Evolutionary conservation across 371 early-diverging fungal species (phyloP).

Genomic region (Zychaea mexicana): DNA sequence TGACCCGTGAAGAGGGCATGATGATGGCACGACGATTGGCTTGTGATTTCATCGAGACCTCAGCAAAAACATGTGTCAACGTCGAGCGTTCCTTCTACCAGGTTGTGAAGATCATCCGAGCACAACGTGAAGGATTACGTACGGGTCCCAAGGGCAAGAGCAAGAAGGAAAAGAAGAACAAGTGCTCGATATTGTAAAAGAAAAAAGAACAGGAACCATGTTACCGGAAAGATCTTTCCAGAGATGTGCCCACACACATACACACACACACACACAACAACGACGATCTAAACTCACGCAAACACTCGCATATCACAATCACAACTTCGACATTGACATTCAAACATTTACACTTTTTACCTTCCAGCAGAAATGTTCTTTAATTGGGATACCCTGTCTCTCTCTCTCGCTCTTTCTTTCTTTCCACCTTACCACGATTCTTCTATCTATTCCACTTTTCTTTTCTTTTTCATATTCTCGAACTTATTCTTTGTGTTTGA

Average conservation of each 20-base stretch:
- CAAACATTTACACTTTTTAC: background rate
- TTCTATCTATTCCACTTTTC: too few relatives aligned
- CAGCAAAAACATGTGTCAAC: conserved; percentile 78
- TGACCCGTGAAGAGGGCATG: conserved; percentile 58
- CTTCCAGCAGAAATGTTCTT: background rate
- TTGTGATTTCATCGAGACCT: conserved; percentile 76
- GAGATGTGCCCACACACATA: too few relatives aligned
- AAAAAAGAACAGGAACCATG: too few relatives aligned
- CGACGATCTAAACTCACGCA: too few relatives aligned
- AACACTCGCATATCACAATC: too few relatives aligned
- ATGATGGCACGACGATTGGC: conserved; percentile 13
- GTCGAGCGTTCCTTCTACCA: conserved; percentile 67
- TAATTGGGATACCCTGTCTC: conserved; percentile 21
- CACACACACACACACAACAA: too few relatives aligned
- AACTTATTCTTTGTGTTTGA: too few relatives aligned
- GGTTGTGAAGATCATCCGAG: conserved; percentile 56
- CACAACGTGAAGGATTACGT: conserved; percentile 23
- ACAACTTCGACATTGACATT: too few relatives aligned
- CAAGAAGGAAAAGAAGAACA: conserved; percentile 20
- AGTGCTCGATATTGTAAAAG: conserved; percentile 20
- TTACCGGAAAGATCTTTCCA: too few relatives aligned
- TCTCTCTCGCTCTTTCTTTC: background rate
- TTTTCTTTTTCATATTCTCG: too few relatives aligned
- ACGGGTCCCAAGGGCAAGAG: conserved; percentile 14
- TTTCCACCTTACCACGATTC: too few relatives aligned